phyloP scores from a whole-genome alignment of 768 basidiomycete species.

The Mycena pura region DNA sequence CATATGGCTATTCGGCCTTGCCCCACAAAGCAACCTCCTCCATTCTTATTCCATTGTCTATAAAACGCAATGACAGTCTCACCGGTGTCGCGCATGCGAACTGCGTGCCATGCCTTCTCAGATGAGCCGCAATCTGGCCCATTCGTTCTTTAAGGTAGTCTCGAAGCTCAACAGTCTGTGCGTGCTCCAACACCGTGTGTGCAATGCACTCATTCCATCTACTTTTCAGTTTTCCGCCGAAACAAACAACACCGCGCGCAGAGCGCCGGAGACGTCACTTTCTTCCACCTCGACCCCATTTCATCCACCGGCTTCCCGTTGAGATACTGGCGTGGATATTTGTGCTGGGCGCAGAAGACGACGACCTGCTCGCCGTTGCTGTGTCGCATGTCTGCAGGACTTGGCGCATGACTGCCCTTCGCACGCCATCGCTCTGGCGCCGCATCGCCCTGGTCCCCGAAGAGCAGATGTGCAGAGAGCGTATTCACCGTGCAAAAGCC shows the following conservation, averaged over 20 bases:
- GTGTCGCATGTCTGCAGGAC: constrained; percentile 73
- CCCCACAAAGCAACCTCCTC: constrained; percentile 18
- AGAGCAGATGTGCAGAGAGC: constrained; percentile 66
- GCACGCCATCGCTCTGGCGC: constrained; percentile 70
- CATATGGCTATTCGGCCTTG: constrained; percentile 21
- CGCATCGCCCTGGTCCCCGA: constrained; percentile 57
- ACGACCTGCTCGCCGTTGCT: constrained; percentile 61
- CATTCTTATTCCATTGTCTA: constrained; percentile 24
- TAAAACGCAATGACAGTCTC: constrained; percentile 5
- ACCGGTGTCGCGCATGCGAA: neutral
- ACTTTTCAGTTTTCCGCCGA: constrained; percentile 17
- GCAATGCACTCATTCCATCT: neutral
- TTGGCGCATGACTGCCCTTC: constrained; percentile 69
- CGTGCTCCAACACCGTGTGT: neutral
- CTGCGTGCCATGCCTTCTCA: constrained; percentile 13
- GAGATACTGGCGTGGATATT: constrained; percentile 74
- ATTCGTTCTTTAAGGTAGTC: constrained; percentile 8
- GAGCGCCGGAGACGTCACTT: constrained; percentile 24
- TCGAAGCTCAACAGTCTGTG: constrained; percentile 16
- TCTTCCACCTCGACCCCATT: constrained; percentile 44
- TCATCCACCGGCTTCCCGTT: constrained; percentile 63
- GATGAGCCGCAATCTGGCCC: constrained; percentile 8
- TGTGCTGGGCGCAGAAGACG: constrained; percentile 61
- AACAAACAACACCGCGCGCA: neutral
- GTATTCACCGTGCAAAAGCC: constrained; percentile 63